Base-by-base conservation (phyloP, 106 monocot species). In the Alisma plantagoaquatica region DNA sequence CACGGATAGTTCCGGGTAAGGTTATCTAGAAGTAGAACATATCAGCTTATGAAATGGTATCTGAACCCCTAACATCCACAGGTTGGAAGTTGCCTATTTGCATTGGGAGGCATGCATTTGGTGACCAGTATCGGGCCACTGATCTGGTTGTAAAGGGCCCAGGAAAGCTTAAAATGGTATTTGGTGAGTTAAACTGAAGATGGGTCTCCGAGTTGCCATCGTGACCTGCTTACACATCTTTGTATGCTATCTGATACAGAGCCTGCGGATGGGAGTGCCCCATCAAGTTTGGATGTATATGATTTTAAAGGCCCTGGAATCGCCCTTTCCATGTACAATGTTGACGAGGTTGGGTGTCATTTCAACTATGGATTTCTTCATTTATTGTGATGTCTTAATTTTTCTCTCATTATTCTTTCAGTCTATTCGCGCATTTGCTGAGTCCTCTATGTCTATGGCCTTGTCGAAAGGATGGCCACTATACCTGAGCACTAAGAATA, bases 81-180 rank as follows among this genome's bases (percentile, higher is more conserved):
- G 87, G 72, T 51, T 87, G 87, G 87, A 87, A 82, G 68, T 66
- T 65, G 32, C 82, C 87, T 51, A 87, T 87, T 46, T 87, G 87
- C 66, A 82, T 87, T 66, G 87, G 87, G 11, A 78, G 87, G 46
- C 87, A 87, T 72, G 87, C 82, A 50, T 87, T 87, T 75, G 87
- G 87, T 41, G 87, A 87, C 64, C 82, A 78, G 50, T 87, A 87
- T 65, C 77, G 82, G 19, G 82, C 87, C 2, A 75, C 82, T 46
- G 87, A 87, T 70, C 71, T 63, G 48, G 57, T 87, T 58, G 63
- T 87, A 49, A 52, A 72, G 31, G 87, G 87, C 35, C 72, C 77
- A 60, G 87, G 87, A 48, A 87, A 78, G 70, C 82, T 87, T 46
- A 82, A 87, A 67, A 75, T 87, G 77, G 71, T 87, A 29, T 87